Base-by-base conservation (phyloP, 768 basidiomycete genomes). In the Trametes sanguinea region DNA sequence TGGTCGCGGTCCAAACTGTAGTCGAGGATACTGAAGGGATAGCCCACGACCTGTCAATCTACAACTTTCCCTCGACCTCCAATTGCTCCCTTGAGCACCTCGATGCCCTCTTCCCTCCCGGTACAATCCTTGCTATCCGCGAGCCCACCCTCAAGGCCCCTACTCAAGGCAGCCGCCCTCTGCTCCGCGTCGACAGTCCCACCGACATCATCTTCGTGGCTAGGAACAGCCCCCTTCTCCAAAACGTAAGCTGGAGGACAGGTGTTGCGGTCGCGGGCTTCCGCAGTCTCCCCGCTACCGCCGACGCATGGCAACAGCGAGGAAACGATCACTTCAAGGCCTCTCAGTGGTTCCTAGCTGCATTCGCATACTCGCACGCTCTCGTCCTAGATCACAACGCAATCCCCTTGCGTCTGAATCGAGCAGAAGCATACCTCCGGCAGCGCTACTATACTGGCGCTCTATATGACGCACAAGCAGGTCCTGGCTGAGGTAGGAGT, bases 161-260 rank as follows among this genome's bases (percentile, higher is more conserved):
- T 6, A 46, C 61, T 9, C 5, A 46, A 8, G 67, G 63, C 14
- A 9, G 4, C 22, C 27, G 43, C 13, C 47, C 51, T 1, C 56
- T 71, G 17, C 40, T 77, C 29, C 69, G 72, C 6, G 65, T 76
- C 33, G 72, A 76, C 44, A 72, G 71, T 13, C 74, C 75, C 1
- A 65, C 71, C 2, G 73, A 75, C 61, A 57, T 75, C 35, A 48
- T 65, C 4, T 68, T 72, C 54, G 35, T 73, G 4, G 57, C 51
- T 1, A 52, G 60, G 6, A 30, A 51, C 13, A 60, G 65, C 35
- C 55, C 45, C 9, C 37, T 69, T 14, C 29, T 73, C 17, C 42
- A 37, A 39, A 51, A 30, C 35, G 46, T 54, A 2, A 16, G 4
- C 6, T 67, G 67, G 67, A 30, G 30, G 11, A 51, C 54, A 8